phyloP scores from a whole-genome alignment of 106 monocot species.

The Dactylorhiza incarnata region DNA sequence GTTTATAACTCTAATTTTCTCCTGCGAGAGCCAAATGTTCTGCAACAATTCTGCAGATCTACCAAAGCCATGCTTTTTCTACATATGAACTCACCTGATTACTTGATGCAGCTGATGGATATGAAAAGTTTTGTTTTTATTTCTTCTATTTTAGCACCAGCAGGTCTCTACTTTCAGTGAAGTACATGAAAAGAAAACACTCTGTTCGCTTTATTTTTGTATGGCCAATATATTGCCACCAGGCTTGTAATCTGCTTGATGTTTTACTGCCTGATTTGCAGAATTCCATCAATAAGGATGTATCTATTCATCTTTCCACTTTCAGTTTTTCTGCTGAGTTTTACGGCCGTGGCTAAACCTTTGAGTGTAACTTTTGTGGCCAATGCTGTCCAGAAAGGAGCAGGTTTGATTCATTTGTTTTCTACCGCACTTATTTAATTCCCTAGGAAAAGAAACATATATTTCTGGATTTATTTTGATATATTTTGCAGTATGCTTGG shows the following conservation, averaged over 20 bases:
- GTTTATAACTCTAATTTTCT: background rate
- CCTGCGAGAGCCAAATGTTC: background rate
- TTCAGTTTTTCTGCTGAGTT: background rate
- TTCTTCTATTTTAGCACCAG: background rate
- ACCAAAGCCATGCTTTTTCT: background rate
- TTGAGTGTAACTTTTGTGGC: constrained; percentile 13
- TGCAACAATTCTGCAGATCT: background rate
- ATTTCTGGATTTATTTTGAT: background rate
- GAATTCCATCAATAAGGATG: constrained; percentile 8
- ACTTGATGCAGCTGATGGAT: background rate
- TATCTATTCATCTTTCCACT: background rate
- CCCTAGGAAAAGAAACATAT: background rate
- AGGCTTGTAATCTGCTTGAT: background rate
- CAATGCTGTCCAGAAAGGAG: constrained; percentile 27
- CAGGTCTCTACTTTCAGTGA: background rate
- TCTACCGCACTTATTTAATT: background rate
- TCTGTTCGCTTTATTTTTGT: too few relatives aligned
- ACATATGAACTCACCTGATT: background rate
- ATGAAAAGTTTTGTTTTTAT: background rate
- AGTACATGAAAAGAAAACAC: background rate
- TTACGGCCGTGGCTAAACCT: constrained; percentile 8
- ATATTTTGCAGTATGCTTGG: constrained; percentile 22
- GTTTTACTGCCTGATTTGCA: background rate
- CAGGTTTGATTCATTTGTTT: constrained; percentile 10
- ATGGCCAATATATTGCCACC: too few relatives aligned